Percentiles rank a stretch among this genome's conserved stretches.
Conservation (phyloP, 169 alveolate species). For the Eimeria tenella region DNA sequence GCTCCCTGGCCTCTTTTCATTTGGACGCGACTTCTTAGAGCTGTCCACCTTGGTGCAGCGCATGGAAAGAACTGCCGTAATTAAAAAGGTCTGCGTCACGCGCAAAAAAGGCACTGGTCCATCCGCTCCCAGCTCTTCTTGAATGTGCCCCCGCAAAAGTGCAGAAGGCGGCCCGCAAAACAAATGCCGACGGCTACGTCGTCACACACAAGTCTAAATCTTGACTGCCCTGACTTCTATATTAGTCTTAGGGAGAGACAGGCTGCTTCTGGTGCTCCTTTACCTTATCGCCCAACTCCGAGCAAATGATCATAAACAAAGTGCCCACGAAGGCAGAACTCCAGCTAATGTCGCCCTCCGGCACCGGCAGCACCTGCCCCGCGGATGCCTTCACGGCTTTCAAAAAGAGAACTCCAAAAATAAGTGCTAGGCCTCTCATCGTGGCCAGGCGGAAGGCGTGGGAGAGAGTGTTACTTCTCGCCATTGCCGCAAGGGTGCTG, state of each 20-base stretch:
- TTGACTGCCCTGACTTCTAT: no score
- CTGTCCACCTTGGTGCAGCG: slow-evolving; percentile 16
- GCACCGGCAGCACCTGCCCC: neutral
- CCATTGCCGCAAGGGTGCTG: no score
- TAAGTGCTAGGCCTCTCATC: neutral
- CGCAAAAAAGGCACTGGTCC: neutral
- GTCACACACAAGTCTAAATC: no score
- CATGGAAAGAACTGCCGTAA: slow-evolving; percentile 85
- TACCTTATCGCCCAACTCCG: slow-evolving; percentile 75
- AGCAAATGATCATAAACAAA: slow-evolving; percentile 54
- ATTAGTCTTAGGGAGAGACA: no score
- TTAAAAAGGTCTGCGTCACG: slow-evolving; percentile 64
- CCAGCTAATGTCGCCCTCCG: neutral
- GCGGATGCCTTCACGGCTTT: neutral
- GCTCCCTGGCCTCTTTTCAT: slow-evolving; percentile 73
- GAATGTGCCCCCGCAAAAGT: no score
- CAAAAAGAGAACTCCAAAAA: neutral
- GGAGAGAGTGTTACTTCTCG: no score
- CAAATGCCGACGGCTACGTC: no score
- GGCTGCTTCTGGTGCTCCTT: neutral
- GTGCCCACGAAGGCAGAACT: slow-evolving; percentile 44
- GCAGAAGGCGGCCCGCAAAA: no score
- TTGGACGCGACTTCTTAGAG: neutral
- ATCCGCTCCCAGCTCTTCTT: no score
- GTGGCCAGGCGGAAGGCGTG: neutral